Evolutionary conservation across 805 yeast species (phyloP).

Genomic region (Sugiyamaella americana): DNA sequence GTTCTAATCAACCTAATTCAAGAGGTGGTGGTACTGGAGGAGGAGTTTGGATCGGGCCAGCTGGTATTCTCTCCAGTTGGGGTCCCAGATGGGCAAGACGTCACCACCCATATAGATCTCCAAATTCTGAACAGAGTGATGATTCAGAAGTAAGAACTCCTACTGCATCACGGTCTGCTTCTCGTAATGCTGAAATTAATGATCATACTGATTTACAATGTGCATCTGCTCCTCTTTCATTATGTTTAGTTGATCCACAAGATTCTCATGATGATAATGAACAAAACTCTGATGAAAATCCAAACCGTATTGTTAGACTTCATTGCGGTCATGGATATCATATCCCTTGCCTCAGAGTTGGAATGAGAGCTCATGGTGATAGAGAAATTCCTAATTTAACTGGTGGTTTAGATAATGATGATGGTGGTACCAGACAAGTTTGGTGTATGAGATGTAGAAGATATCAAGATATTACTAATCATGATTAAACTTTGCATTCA

Average conservation of each 20-base stretch:
- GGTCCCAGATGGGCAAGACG: slow-evolving; percentile 4
- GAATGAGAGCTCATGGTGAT: slow-evolving; percentile 29
- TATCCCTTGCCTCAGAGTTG: slow-evolving; percentile 24
- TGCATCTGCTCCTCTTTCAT: slow-evolving; percentile 23
- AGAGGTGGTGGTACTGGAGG: neutral
- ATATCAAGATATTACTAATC: slow-evolving; percentile 15
- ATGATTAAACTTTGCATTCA: neutral
- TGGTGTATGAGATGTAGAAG: slow-evolving; percentile 31
- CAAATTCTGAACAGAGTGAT: slow-evolving; percentile 3
- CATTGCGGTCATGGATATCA: slow-evolving; percentile 30
- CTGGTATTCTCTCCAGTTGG: neutral
- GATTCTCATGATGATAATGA: neutral
- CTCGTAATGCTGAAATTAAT: neutral
- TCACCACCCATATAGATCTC: slow-evolving; percentile 20
- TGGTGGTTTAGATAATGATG: slow-evolving; percentile 15
- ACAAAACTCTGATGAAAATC: neutral
- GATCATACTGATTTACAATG: slow-evolving; percentile 20
- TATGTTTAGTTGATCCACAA: slow-evolving; percentile 18
- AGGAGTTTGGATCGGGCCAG: slow-evolving; percentile 3
- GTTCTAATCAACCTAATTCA: too few species aligned
- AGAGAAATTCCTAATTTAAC: slow-evolving; percentile 22
- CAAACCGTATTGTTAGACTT: slow-evolving; percentile 17
- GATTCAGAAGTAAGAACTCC: neutral
- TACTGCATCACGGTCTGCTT: neutral
- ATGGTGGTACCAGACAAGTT: slow-evolving; percentile 21